Conservation (phyloP, 768 basidiomycete genomes). For the Suillus hirtellus region DNA sequence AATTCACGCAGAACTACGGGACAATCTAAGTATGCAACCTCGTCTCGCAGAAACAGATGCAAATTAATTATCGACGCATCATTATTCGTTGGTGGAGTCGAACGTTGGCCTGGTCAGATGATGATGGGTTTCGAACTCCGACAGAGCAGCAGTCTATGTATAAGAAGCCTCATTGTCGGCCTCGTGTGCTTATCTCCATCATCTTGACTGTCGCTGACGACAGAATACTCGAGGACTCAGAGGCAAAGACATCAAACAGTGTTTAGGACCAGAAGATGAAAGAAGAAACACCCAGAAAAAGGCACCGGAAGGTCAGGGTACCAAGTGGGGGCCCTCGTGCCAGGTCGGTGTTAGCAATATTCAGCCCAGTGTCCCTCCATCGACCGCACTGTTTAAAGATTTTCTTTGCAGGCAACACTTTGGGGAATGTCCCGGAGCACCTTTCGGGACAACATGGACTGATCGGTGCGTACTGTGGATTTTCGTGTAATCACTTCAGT, state of each 20-base stretch:
- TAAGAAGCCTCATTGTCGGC: not conserved
- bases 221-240: not conserved
- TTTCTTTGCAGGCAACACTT: constrained; percentile 21
- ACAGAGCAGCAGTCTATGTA: not conserved
- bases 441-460: constrained; percentile 23
- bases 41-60: not conserved
- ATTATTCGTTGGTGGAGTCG: not conserved
- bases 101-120: not conserved
- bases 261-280: constrained; percentile 3
- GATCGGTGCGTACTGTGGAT: constrained; percentile 17
- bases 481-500: constrained; percentile 3
- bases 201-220: not conserved
- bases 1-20: not conserved
- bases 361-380: constrained; percentile 1
- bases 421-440: constrained; percentile 25
- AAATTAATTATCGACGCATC: not conserved
- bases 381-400: not conserved
- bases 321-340: not conserved
- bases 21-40: not conserved
- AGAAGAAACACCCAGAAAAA: not conserved
- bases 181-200: not conserved
- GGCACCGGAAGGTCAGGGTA: not conserved
- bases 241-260: not conserved
- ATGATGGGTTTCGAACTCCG: not conserved
- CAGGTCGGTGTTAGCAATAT: not conserved